These are phyloP conservation scores for Plectosphaerella plurivora DNA, from an alignment of 2,329 filamentous ascomycete genomes.

Conservation along the genomic window DNA sequence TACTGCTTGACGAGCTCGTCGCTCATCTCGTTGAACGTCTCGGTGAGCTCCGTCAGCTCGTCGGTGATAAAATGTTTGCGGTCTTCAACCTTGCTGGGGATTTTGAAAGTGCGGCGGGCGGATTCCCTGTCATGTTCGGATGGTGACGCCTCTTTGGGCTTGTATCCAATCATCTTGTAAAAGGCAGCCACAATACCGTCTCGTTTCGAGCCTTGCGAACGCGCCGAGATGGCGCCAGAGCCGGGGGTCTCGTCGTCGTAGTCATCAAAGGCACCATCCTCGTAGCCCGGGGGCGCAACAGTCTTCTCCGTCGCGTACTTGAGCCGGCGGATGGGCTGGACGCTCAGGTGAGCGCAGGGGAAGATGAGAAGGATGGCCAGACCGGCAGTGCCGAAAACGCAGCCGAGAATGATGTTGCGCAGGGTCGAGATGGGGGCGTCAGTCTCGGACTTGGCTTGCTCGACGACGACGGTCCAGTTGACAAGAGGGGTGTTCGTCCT, in stretches of 20 bases:
- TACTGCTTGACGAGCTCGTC: slow-evolving; percentile 88
- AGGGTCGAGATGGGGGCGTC: slow-evolving; percentile 70
- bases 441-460: slow-evolving; percentile 70
- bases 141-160: slow-evolving; percentile 13
- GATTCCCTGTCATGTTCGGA: slow-evolving; percentile 31
- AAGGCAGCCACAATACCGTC: slow-evolving; percentile 6
- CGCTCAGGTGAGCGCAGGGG: slow-evolving; percentile 77
- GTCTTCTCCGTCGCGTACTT: slow-evolving; percentile 72
- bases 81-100: slow-evolving; percentile 77
- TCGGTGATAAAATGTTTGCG: slow-evolving; percentile 74
- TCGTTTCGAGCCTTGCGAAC: slow-evolving; percentile 38
- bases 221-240: slow-evolving; percentile 28
- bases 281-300: slow-evolving; percentile 60
- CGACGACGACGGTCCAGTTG: slow-evolving; percentile 79
- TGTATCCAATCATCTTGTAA: slow-evolving; percentile 13
- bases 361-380: slow-evolving; percentile 67
- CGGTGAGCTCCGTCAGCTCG: slow-evolving; percentile 77
- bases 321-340: slow-evolving; percentile 72
- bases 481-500: slow-evolving; percentile 63
- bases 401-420: slow-evolving; percentile 76
- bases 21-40: slow-evolving; percentile 90
- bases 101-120: slow-evolving; percentile 64
- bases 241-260: slow-evolving; percentile 41
- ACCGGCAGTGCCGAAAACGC: slow-evolving; percentile 78
- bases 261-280: slow-evolving; percentile 36